Conservation (phyloP, 257 asterid genomes). For the Penstemon eatonii region DNA sequence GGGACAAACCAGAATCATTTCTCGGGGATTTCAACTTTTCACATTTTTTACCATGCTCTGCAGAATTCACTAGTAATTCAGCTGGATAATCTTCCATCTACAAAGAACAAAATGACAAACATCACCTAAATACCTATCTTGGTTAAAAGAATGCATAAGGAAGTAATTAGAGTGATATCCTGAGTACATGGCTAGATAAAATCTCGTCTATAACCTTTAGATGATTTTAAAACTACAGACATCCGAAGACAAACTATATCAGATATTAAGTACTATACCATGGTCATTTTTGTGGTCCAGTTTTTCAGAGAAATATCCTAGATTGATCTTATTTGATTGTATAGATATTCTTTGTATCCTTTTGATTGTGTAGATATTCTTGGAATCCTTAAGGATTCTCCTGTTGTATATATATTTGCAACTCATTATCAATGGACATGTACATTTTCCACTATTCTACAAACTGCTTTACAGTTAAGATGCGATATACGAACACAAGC, state of each 20-base stretch:
- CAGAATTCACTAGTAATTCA: constrained; percentile 55
- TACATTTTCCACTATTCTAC: too few species aligned
- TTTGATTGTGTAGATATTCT: too few species aligned
- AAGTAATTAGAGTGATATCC: constrained; percentile 5
- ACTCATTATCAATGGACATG: too few species aligned
- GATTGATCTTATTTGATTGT: too few species aligned
- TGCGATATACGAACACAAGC: too few species aligned
- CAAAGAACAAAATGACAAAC: constrained; percentile 31
- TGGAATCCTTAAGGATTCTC: too few species aligned
- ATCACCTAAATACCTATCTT: constrained; percentile 24
- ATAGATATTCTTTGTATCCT: too few species aligned
- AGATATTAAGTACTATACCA: neutral
- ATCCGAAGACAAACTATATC: constrained; percentile 6
- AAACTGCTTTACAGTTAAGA: too few species aligned
- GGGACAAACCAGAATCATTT: constrained; percentile 38
- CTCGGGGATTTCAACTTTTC: constrained; percentile 44
- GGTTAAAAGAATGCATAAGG: constrained; percentile 16
- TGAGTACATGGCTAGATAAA: constrained; percentile 16
- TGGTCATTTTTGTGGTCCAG: neutral
- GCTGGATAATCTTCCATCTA: constrained; percentile 83
- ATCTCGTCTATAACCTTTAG: neutral
- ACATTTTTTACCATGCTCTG: constrained; percentile 36
- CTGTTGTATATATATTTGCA: too few species aligned
- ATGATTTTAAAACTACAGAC: neutral
- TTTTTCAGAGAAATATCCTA: too few species aligned